Percentiles rank a stretch among this genome's conserved stretches.
phyloP scores from a whole-genome alignment of 2,329 filamentous ascomycete genomes.

The Didymella sp. region DNA sequence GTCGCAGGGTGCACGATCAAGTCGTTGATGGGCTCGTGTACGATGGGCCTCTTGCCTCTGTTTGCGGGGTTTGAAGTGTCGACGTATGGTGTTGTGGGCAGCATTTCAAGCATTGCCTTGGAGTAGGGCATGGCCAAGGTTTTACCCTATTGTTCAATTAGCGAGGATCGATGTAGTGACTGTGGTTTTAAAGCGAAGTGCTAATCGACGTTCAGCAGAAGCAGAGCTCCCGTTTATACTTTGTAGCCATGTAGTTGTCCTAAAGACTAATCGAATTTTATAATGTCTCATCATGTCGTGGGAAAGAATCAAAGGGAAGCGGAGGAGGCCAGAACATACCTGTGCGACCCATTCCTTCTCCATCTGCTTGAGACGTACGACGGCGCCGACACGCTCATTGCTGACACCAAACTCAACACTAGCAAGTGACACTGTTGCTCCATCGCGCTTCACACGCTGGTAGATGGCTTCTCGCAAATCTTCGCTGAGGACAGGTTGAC shows the following conservation, averaged over 20 bases:
- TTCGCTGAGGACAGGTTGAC: slow-evolving; percentile 76
- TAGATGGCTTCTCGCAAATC: slow-evolving; percentile 76
- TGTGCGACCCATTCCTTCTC: slow-evolving; percentile 78
- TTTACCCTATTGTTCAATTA: slow-evolving; percentile 67
- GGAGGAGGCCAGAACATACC: slow-evolving; percentile 64
- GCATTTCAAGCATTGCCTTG: slow-evolving; percentile 77
- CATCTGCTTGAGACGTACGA: slow-evolving; percentile 83
- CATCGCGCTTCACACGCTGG: slow-evolving; percentile 67
- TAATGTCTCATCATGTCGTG: slow-evolving; percentile 69
- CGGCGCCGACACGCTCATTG: slow-evolving; percentile 82
- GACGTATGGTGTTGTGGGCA: slow-evolving; percentile 68
- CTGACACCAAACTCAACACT: slow-evolving; percentile 80
- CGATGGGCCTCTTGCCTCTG: slow-evolving; percentile 46
- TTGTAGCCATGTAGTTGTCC: slow-evolving; percentile 94
- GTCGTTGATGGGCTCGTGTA: slow-evolving; percentile 70
- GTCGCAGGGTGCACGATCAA: slow-evolving; percentile 65
- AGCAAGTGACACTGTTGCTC: slow-evolving; percentile 72
- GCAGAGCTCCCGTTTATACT: slow-evolving; percentile 64
- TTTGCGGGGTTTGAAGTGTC: slow-evolving; percentile 37
- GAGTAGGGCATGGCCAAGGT: slow-evolving; percentile 78
- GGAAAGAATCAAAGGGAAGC: no score
- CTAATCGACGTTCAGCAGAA: slow-evolving; percentile 68
- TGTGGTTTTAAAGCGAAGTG: not conserved
- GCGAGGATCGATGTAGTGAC: slow-evolving; percentile 15
- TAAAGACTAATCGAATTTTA: slow-evolving; percentile 99